Percentiles rank a stretch among this genome's conserved stretches.
Evolutionary conservation across 495 filamentous ascomycete genomes (phyloP).

Genomic region (Stereocaulon alpinum): DNA sequence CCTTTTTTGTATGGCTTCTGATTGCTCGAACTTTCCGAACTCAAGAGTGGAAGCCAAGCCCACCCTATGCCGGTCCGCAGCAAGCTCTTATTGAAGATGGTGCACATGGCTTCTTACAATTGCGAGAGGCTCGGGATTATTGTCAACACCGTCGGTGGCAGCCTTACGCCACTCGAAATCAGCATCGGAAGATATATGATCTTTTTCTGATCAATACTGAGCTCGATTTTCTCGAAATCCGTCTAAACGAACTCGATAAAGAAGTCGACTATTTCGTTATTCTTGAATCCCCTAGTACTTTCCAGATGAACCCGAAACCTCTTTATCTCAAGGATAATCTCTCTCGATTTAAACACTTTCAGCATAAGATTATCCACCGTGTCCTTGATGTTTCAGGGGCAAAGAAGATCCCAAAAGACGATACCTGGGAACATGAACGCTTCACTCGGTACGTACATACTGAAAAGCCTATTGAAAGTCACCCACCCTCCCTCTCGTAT

Average conservation of each 20-base stretch:
- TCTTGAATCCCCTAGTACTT: constrained; percentile 42
- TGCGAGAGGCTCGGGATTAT: constrained; percentile 11
- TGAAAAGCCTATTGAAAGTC: background rate
- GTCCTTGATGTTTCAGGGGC: constrained; percentile 35
- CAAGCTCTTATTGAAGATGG: constrained; percentile 3
- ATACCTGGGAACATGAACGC: constrained; percentile 39
- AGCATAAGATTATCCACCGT: constrained; percentile 45
- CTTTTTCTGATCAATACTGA: constrained; percentile 44
- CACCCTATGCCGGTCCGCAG: constrained; percentile 4
- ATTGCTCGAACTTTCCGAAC: background rate
- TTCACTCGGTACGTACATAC: constrained; percentile 29
- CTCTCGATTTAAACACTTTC: constrained; percentile 31
- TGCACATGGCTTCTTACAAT: constrained; percentile 10
- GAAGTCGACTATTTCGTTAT: constrained; percentile 50
- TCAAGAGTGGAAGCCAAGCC: constrained; percentile 8
- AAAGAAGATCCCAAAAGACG: constrained; percentile 26
- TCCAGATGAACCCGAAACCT: constrained; percentile 40
- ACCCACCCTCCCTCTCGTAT: too few relatives aligned
- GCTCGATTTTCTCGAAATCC: constrained; percentile 48
- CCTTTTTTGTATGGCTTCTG: background rate
- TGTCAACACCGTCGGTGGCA: constrained; percentile 17
- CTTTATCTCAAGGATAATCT: constrained; percentile 35
- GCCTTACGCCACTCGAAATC: constrained; percentile 18
- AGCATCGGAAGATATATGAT: constrained; percentile 42
- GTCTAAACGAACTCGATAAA: constrained; percentile 38